Percentiles rank a stretch among this genome's conserved stretches.
Conservation (phyloP, 2,329 filamentous ascomycete species). For the Hymenoscyphus albidus region DNA sequence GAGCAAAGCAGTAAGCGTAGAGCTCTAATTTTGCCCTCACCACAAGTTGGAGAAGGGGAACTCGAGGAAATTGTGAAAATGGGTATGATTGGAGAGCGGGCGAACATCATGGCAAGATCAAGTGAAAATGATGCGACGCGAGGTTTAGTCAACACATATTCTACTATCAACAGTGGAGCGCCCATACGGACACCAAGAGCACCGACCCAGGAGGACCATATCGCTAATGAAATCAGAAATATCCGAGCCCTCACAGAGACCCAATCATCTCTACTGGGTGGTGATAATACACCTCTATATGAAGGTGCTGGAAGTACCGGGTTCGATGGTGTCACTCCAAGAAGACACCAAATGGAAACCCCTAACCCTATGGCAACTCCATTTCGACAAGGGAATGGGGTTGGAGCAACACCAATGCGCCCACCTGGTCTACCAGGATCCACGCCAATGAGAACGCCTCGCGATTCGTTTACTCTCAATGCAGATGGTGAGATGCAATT, state of each 20-base stretch:
- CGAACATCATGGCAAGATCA: slow-evolving; percentile 67
- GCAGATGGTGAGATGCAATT: slow-evolving; percentile 61
- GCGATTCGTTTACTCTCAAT: slow-evolving; percentile 85
- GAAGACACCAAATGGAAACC: slow-evolving; percentile 77
- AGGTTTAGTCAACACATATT: slow-evolving; percentile 84
- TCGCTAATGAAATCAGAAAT: slow-evolving; percentile 94
- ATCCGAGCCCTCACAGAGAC: slow-evolving; percentile 89
- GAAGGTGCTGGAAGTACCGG: slow-evolving; percentile 80
- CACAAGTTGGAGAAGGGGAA: slow-evolving; percentile 89
- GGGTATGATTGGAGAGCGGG: slow-evolving; percentile 88
- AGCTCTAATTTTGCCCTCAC: slow-evolving; percentile 75
- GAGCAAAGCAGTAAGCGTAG: slow-evolving; percentile 95
- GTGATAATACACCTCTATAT: slow-evolving; percentile 86
- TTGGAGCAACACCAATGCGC: slow-evolving; percentile 61
- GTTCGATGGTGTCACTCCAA: slow-evolving; percentile 79
- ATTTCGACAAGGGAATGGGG: slow-evolving; percentile 59
- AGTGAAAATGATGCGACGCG: slow-evolving; percentile 83
- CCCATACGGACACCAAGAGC: slow-evolving; percentile 91
- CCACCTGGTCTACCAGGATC: slow-evolving; percentile 63
- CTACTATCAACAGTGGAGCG: slow-evolving; percentile 71
- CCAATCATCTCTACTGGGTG: slow-evolving; percentile 86
- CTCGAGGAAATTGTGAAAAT: slow-evolving; percentile 98
- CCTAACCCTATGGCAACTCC: slow-evolving; percentile 95
- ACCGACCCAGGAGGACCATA: slow-evolving; percentile 87
- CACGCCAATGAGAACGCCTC: slow-evolving; percentile 82